These are phyloP conservation scores for Microcera coccophila DNA, from an alignment of 2,329 filamentous ascomycete genomes.

Conservation along the genomic window DNA sequence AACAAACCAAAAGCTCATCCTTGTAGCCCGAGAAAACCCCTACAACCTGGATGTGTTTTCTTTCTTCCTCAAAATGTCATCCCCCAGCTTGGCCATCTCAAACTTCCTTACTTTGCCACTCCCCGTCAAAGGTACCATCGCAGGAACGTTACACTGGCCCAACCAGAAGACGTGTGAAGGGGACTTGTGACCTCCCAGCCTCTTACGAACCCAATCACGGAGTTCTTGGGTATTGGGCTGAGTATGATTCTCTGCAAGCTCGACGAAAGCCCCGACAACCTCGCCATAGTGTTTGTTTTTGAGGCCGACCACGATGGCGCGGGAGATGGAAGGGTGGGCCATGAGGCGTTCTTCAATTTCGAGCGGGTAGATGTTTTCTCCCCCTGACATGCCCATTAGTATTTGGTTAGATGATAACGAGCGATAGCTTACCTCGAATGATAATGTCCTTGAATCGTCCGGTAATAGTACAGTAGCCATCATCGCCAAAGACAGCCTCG, in stretches of 20 bases:
- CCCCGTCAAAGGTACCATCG: constrained; percentile 60
- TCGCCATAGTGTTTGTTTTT: constrained; percentile 70
- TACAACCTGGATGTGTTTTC: constrained; percentile 46
- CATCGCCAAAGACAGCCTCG: constrained; percentile 62
- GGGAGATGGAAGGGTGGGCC: constrained; percentile 56
- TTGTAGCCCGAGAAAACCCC: too few relatives aligned
- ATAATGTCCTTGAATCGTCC: constrained; percentile 78
- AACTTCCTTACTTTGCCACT: constrained; percentile 69
- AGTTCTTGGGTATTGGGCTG: constrained; percentile 52
- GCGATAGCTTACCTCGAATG: constrained; percentile 53
- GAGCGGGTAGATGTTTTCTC: constrained; percentile 70
- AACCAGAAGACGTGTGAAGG: constrained; percentile 74
- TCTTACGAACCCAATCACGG: constrained; percentile 58
- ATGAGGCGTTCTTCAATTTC: constrained; percentile 73
- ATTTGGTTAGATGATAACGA: constrained; percentile 1
- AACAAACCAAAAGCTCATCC: too few relatives aligned
- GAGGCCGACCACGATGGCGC: constrained; percentile 67
- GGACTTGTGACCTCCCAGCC: constrained; percentile 63
- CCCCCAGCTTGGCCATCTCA: constrained; percentile 55
- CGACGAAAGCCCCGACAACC: constrained; percentile 64
- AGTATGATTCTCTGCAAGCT: constrained; percentile 32
- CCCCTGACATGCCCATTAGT: constrained; percentile 44
- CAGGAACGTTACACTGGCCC: constrained; percentile 56
- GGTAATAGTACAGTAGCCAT: constrained; percentile 69
- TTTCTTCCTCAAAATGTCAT: constrained; percentile 50